Evolutionary conservation across 176 grass and related monocot species (phyloP).

Genomic region (Eleusine coracana): DNA sequence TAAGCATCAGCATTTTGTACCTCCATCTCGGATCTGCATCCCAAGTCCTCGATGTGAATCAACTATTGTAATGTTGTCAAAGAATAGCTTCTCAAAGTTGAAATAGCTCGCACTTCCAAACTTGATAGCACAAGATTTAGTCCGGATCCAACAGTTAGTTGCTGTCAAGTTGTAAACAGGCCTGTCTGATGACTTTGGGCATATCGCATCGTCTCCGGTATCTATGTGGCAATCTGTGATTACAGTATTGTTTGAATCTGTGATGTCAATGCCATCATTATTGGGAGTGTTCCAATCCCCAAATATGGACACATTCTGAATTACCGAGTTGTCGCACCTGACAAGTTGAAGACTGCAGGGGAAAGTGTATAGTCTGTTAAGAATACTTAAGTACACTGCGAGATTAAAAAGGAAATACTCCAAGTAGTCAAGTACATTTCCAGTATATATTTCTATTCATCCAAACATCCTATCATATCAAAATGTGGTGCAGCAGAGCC

Average conservation of each 20-base stretch:
- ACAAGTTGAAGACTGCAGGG: slow-evolving; percentile 72
- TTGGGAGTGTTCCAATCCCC: slow-evolving; percentile 78
- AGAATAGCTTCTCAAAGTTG: slow-evolving; percentile 61
- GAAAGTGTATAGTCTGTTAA: slow-evolving; percentile 18
- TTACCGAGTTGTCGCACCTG: slow-evolving; percentile 63
- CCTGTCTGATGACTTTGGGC: slow-evolving; percentile 65
- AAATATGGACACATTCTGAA: slow-evolving; percentile 74
- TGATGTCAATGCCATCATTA: slow-evolving; percentile 90
- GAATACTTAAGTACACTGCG: not conserved
- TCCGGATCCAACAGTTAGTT: slow-evolving; percentile 81
- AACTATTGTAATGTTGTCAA: slow-evolving; percentile 74
- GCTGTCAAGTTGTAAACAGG: slow-evolving; percentile 74
- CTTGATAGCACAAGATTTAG: slow-evolving; percentile 90
- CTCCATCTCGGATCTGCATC: slow-evolving; percentile 95
- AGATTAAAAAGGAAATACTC: not conserved
- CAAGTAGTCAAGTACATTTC: no score
- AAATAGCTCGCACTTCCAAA: slow-evolving; percentile 68
- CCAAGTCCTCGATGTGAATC: slow-evolving; percentile 83
- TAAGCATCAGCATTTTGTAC: slow-evolving; percentile 32
- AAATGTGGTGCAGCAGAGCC: not conserved
- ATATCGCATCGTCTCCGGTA: slow-evolving; percentile 82
- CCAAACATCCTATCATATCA: no score
- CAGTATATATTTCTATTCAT: no score
- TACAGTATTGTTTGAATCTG: slow-evolving; percentile 78
- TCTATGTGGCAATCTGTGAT: slow-evolving; percentile 75